Evolutionary conservation across 352 stramenopile genomes (phyloP).

Genomic region (Achlya hypogyna): DNA sequence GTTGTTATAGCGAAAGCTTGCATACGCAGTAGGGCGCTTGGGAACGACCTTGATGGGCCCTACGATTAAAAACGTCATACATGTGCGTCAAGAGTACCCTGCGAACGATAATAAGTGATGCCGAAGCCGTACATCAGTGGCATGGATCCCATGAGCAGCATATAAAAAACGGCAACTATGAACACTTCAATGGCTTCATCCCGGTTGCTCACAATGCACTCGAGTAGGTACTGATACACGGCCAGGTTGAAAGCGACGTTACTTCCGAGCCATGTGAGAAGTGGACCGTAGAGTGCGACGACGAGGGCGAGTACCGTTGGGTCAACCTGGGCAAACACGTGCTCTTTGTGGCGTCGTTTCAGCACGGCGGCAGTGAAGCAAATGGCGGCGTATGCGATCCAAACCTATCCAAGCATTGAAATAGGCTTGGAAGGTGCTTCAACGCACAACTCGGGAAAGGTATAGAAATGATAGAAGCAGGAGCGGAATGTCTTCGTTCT

Average conservation of each 20-base stretch:
- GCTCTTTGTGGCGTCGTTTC: neutral
- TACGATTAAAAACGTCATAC: too few relatives aligned
- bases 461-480: neutral
- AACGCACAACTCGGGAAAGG: neutral
- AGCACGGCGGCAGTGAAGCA: neutral
- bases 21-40: neutral
- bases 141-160: neutral
- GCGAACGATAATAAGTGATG: too few relatives aligned
- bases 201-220: neutral
- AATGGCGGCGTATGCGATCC: neutral
- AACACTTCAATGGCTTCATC: neutral
- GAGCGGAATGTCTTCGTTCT: neutral
- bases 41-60: neutral
- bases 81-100: too few relatives aligned
- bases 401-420: neutral
- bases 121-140: neutral
- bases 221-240: neutral
- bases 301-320: neutral
- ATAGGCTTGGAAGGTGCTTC: neutral
- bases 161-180: too few relatives aligned
- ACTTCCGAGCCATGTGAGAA: neutral
- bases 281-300: neutral
- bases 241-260: neutral
- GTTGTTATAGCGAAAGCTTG: neutral
- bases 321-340: neutral